Percentiles rank a stretch among this genome's conserved stretches.
These are phyloP conservation scores for Prototheca stagnorum DNA, from an alignment of 163 green algal species.

Conservation along the genomic window DNA sequence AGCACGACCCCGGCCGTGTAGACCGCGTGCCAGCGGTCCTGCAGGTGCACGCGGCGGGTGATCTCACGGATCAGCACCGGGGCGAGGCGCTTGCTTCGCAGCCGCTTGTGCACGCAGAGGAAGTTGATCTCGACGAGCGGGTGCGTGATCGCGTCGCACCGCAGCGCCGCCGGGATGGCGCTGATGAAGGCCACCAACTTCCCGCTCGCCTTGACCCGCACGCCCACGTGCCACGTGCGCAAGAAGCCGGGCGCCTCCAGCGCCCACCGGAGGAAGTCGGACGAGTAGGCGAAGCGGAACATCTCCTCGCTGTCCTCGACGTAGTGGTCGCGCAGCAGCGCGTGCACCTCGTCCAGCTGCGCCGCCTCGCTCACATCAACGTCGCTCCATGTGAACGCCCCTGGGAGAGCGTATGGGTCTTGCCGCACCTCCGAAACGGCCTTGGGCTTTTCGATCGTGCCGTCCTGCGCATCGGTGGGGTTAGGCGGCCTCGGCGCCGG, in stretches of 20 bases:
- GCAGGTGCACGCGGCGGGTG: constrained; percentile 81
- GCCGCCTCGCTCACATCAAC: constrained; percentile 66
- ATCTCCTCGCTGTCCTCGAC: constrained; percentile 97
- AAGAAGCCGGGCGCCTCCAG: constrained; percentile 68
- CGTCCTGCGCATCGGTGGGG: no score
- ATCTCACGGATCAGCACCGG: constrained; percentile 92
- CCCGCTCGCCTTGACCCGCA: constrained; percentile 44
- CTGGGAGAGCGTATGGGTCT: constrained; percentile 9
- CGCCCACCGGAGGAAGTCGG: constrained; percentile 82
- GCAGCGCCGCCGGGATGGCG: constrained; percentile 57
- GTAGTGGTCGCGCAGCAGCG: constrained; percentile 88
- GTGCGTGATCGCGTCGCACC: constrained; percentile 27
- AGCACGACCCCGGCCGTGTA: constrained; percentile 96
- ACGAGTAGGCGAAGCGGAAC: constrained; percentile 80
- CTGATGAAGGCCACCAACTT: constrained; percentile 90
- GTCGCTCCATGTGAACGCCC: constrained; percentile 80
- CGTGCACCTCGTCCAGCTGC: constrained; percentile 50
- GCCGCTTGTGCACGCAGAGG: constrained; percentile 98
- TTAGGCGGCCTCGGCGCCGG: no score
- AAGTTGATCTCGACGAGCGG: constrained; percentile 97
- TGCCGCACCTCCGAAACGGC: background rate
- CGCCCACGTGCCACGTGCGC: constrained; percentile 74
- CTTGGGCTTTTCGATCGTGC: background rate
- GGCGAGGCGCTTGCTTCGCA: constrained; percentile 84
- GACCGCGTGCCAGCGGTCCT: constrained; percentile 70